Evolutionary conservation across 768 basidiomycete species (phyloP).

Genomic region (Termitomyces heimii): DNA sequence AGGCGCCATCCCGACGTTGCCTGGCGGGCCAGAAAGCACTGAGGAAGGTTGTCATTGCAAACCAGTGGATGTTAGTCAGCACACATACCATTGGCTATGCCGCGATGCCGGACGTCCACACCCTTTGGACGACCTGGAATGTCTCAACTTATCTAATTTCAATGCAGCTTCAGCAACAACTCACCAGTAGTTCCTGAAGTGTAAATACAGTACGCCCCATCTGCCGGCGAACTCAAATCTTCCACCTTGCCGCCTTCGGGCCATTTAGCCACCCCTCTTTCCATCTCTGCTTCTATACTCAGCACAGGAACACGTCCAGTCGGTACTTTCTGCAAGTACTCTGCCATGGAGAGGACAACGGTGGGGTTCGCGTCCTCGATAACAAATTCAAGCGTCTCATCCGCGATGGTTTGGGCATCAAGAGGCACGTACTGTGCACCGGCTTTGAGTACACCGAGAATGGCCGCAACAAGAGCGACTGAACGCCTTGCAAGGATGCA

Average conservation of each 20-base stretch:
- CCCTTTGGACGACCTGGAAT: conserved; percentile 56
- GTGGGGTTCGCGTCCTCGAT: conserved; percentile 37
- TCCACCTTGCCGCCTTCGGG: conserved; percentile 28
- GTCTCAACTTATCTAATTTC: conserved; percentile 16
- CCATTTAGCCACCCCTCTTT: conserved; percentile 18
- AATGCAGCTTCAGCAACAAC: neutral
- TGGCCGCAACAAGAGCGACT: conserved; percentile 45
- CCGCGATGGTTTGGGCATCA: conserved; percentile 53
- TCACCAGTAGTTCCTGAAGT: conserved; percentile 41
- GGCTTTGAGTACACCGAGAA: conserved; percentile 49
- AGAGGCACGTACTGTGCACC: conserved; percentile 56
- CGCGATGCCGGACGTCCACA: conserved; percentile 52
- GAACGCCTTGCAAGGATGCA: conserved; percentile 51
- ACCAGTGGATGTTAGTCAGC: neutral
- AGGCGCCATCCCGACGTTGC: conserved; percentile 54
- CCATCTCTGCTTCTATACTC: conserved; percentile 26
- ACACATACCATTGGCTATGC: conserved; percentile 47
- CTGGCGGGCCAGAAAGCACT: conserved; percentile 39
- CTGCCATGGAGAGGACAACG: conserved; percentile 36
- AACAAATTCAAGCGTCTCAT: conserved; percentile 46
- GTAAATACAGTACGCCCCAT: conserved; percentile 56
- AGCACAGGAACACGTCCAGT: conserved; percentile 17
- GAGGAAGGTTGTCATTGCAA: neutral
- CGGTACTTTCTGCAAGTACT: conserved; percentile 33
- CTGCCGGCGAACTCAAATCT: conserved; percentile 30